Evolutionary conservation across 73 alveolate species (phyloP), one percentile per base, ranked within the genome.

Genomic region (Halteria grandinella): DNA sequence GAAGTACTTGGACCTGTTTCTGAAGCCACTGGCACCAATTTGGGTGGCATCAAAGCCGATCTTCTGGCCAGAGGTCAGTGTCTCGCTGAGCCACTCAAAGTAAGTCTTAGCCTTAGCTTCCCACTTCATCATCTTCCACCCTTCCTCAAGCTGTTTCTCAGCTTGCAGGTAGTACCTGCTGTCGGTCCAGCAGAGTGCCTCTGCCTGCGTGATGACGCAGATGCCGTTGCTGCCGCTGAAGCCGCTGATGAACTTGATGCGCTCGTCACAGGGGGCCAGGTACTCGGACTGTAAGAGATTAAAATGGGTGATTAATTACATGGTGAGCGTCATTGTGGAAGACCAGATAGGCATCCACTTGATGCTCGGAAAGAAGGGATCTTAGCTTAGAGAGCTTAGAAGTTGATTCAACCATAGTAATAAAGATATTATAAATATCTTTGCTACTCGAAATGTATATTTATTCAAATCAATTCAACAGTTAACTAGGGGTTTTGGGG

Each of bases 121-220:
- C 89, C 85, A 53, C 85, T 96, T 94, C 94, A 75, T 93, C 87
- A 96, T 71, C 51, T 91, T 87, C 99, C 99, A 97, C 21, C 98
- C 98, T 27, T 70, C 79, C 39, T 88, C 94, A 25, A 97, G 95
- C 88, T 97, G 89, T 74, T 95, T 86, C 52, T 85, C 95, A 7
- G 99, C 99, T 79, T 96, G 95, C 37, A 94, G 53, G 87, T 81
- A 97, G 85, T 97, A 97, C 55, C 99, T 93, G 31, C 98, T 93
- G 83, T 97, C 99, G 11, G 99, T 96, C 98, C 99, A 97, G 81
- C 95, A 85, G 62, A 89, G 80, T 5, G 99, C 99, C 20, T 85
- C 50, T 1, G 63, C 89, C 50, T 90, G 84, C 14, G 98, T 96
- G 29, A 96, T 86, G 15, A 94, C 70, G 63, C 96, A 94, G 49